Base-by-base conservation (phyloP, 73 alveolate genomes). In the Paramecium sonneborni region DNA sequence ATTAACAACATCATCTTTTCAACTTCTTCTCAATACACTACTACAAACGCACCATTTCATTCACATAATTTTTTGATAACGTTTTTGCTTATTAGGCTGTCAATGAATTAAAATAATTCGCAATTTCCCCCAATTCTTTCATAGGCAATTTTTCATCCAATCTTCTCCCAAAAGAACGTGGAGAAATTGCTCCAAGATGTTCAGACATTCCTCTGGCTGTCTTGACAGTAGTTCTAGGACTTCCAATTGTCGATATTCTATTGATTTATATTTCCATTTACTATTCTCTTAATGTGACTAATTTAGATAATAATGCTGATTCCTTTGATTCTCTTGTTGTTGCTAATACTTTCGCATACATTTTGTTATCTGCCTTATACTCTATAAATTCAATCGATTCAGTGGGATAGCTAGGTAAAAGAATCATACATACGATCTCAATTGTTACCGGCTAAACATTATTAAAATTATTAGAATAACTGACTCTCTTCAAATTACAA, bases 1-100 rank as follows among this genome's bases (percentile, higher is more conserved):
- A 62, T 52, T 15, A 30, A 67, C 44, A 72, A 28, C 23, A 72
- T 72, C 86, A 72, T 38, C 86, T 72, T 72, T 37, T 72, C 26
- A 72, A 72, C 57, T 32, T 38, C 26, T 38, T 72, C 57, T 32
- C 57, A 34, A 72, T 72, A n/a, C 58, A 35, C 20, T 72, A 38
- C 86, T 34, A 72, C 35, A 32, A 38, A 18, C 24, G 86, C 32
- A 35, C 18, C 86, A 72, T 72, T 35, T 72, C 86, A 38, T 72
- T 72, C 8, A 72, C 86, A 38, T 72, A 34, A 6, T 38, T 72
- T 32, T 72, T 72, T 14, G 86, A 35, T n/a, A 35, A 10, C 28
- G 6, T 1, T 34, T 20, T 72, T 11, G 26, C n/a, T 34, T 72
- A 23, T 37, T 72, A 58, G 2, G 39, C 58, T 9, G 11, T 38